These are phyloP conservation scores for Penicillium macrosclerotiorum DNA, from an alignment of 495 filamentous ascomycete genomes.

Conservation along the genomic window DNA sequence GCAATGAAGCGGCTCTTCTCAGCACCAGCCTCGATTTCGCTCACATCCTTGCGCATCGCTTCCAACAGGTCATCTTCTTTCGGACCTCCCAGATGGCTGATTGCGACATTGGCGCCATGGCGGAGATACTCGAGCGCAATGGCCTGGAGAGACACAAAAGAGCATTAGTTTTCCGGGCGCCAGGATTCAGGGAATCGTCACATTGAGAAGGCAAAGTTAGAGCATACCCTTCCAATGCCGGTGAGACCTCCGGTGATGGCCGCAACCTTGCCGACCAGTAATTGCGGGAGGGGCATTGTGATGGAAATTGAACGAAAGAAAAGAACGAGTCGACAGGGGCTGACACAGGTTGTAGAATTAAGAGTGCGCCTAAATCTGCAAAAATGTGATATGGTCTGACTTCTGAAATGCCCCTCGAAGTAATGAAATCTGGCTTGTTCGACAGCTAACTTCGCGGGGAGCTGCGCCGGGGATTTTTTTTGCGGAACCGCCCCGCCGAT, in stretches of 20 bases:
- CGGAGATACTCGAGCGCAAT: conserved; percentile 58
- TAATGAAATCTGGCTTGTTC: background rate
- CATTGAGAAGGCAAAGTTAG: background rate
- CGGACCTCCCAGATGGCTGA: conserved; percentile 62
- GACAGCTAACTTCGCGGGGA: conserved; percentile 8
- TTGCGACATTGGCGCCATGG: conserved; percentile 61
- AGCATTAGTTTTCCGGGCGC: background rate
- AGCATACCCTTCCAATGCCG: conserved; percentile 60
- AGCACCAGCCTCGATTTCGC: conserved; percentile 25
- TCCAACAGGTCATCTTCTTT: conserved; percentile 48
- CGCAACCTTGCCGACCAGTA: conserved; percentile 63
- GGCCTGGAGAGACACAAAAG: conserved; percentile 15
- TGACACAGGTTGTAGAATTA: background rate
- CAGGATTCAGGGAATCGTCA: background rate
- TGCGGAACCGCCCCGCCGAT: conserved; percentile 7
- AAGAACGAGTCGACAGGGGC: too few relatives aligned
- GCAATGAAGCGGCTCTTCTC: conserved; percentile 42
- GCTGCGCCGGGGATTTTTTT: background rate
- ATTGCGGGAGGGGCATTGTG: conserved; percentile 41
- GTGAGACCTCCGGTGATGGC: conserved; percentile 70
- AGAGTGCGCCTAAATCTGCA: background rate
- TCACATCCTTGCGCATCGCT: conserved; percentile 13
- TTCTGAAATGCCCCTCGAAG: background rate
- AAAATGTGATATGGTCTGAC: background rate
- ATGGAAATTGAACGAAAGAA: too few relatives aligned